Evolutionary conservation across 192 early-diverging fungal genomes (phyloP).

Genomic region (Backusella tarrabulga): DNA sequence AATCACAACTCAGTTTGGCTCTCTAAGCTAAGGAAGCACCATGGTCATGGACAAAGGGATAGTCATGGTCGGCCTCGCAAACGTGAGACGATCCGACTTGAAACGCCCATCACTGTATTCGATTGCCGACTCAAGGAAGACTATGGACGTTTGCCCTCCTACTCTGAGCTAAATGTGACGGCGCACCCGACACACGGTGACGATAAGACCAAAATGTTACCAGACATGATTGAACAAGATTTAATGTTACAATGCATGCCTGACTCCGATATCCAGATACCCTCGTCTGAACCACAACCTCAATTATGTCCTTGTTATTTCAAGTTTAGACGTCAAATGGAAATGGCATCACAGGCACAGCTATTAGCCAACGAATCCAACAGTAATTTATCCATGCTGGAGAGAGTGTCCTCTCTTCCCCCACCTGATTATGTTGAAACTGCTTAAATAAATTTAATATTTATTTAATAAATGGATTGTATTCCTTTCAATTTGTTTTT

Average conservation of each 20-base stretch:
- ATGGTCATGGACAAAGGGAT: neutral
- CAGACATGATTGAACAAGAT: neutral
- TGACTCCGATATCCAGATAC: constrained; percentile 6
- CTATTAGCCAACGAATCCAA: neutral
- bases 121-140: constrained; percentile 34
- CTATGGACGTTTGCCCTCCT: constrained; percentile 24
- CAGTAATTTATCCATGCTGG: neutral
- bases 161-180: constrained; percentile 21
- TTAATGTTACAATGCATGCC: constrained; percentile 17
- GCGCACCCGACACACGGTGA: neutral
- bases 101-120: constrained; percentile 20
- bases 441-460: neutral
- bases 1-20: neutral
- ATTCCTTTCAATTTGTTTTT: neutral
- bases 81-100: constrained; percentile 9
- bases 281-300: neutral
- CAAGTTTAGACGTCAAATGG: constrained; percentile 23
- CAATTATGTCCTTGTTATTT: constrained; percentile 19
- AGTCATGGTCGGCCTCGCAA: neutral
- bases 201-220: neutral
- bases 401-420: constrained; percentile 18
- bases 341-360: constrained; percentile 17
- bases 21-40: neutral
- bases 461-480: neutral
- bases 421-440: constrained; percentile 28